Percentiles rank a stretch among this genome's conserved stretches.
Conservation (phyloP, 2,329 filamentous ascomycete genomes). For the Calonectria montana region DNA sequence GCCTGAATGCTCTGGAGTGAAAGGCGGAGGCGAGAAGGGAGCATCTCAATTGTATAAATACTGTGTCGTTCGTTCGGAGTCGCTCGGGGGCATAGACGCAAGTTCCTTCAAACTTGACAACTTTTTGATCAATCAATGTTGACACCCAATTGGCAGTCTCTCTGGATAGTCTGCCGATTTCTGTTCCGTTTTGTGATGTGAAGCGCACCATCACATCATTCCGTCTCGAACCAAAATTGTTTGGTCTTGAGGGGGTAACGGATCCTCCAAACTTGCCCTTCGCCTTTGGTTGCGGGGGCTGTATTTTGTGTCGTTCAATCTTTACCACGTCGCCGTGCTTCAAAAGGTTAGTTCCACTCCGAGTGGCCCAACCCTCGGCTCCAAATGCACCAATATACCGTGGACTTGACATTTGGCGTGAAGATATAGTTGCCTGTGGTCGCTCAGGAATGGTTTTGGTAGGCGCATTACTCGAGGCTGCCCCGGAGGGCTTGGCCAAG, state of each 20-base stretch:
- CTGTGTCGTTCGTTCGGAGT: constrained; percentile 88
- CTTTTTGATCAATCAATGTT: constrained; percentile 87
- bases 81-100: constrained; percentile 91
- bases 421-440: constrained; percentile 20
- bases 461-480: constrained; percentile 23
- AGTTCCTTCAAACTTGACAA: constrained; percentile 87
- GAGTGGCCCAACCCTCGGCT: constrained; percentile 90
- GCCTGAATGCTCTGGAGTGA: constrained; percentile 67
- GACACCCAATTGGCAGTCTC: constrained; percentile 94
- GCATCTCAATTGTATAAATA: constrained; percentile 89
- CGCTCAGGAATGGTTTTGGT: constrained; percentile 16
- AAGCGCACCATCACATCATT: constrained; percentile 93
- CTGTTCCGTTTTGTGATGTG: constrained; percentile 80
- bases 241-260: constrained; percentile 49
- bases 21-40: constrained; percentile 83
- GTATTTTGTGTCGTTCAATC: constrained; percentile 87
- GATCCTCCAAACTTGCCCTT: constrained; percentile 55
- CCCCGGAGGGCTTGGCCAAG: constrained; percentile 5
- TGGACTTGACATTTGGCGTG: constrained; percentile 49
- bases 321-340: constrained; percentile 85
- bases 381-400: constrained; percentile 94
- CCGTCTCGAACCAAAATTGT: constrained; percentile 69
- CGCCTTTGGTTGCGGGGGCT: constrained; percentile 64
- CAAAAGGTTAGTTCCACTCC: constrained; percentile 80
- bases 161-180: constrained; percentile 88